Base-by-base conservation (phyloP, 2,329 filamentous ascomycete species). In the Pestalotiopsis sp. region DNA sequence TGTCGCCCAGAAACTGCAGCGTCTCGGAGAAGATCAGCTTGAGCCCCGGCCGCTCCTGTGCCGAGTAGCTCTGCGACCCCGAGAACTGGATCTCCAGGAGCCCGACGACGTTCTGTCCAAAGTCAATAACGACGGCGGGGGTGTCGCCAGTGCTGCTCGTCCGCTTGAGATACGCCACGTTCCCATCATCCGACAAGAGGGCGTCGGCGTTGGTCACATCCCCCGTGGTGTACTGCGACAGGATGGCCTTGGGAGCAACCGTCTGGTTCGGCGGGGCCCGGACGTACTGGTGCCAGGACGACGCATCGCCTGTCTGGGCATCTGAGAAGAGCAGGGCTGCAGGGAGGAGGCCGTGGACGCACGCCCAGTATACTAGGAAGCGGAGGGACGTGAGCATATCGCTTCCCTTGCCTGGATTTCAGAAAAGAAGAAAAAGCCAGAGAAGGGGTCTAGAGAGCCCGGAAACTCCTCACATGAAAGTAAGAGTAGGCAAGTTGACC, bases 21-120 rank as follows among this genome's bases (percentile, higher is more conserved):
- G 83, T 83, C 73, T 87, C 85, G 0, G 85, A 86, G 71, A 86
- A 86, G 12, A 82, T 82, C 27, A 87, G 72, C 45, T 79, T 77
- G n/a, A 86, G 73, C 0, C 84, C 84, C 0, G 80, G 84, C 36
- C 75, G 75, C 64, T 72, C 78, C 6, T 61, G 61, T 4, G 64
- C 66, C 5, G 66, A 66, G 23, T 20, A 68, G 27, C 76, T 77
- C 12, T 71, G 70, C 0, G 80, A 77, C 0, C 80, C 80, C 1
- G 77, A 78, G 69, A 86, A 86, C 6, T 78, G 74, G 56, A 86
- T 82, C 4, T 75, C 78, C 4, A 86, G 68, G 45, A 81, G 75
- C 0, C 85, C 85, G 6, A 81, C 84, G 4, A 84, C 77, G 67
- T 85, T 85, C 65, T 82, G 80, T 1, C 85, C 85, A 73, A 86